Evolutionary conservation across 2,329 filamentous ascomycete species (phyloP).

Genomic region (Neonectria hederae): DNA sequence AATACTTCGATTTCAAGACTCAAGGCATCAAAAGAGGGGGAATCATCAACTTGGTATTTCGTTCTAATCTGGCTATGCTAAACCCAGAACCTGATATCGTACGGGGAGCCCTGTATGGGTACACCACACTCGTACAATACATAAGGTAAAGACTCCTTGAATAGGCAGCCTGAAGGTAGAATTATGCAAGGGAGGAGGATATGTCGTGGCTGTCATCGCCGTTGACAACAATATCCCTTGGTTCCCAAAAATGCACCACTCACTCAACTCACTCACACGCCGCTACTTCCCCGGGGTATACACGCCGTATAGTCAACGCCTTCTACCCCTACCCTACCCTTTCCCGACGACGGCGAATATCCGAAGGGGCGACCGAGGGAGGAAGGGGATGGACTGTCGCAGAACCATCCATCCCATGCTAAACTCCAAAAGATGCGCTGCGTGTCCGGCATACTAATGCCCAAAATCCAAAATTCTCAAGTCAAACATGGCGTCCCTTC

Average conservation of each 20-base stretch:
- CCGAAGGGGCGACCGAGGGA: not conserved
- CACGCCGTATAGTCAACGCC: conserved; percentile 1
- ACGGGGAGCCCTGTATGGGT: conserved; percentile 5
- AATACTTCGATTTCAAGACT: not conserved
- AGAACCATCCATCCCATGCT: conserved; percentile 13
- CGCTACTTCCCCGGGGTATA: conserved; percentile 15
- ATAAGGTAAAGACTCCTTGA: not conserved
- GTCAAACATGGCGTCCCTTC: conserved; percentile 16
- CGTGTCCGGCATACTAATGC: conserved; percentile 17
- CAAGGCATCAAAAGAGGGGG: not conserved
- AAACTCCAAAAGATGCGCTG: conserved; percentile 21
- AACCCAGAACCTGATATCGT: not conserved
- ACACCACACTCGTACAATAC: conserved; percentile 20
- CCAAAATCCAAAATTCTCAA: conserved; percentile 9
- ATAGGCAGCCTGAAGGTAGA: not conserved
- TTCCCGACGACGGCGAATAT: not conserved
- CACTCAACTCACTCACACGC: conserved; percentile 2
- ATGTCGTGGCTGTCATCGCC: not conserved
- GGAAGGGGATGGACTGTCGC: conserved; percentile 3
- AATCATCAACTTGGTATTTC: not conserved
- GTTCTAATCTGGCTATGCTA: not conserved
- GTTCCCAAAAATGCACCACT: not conserved
- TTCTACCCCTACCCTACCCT: not conserved
- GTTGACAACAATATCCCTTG: not conserved
- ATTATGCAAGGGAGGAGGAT: not conserved